Evolutionary conservation across 306 rosid species (phyloP).

Genomic region (Myrica gale): DNA sequence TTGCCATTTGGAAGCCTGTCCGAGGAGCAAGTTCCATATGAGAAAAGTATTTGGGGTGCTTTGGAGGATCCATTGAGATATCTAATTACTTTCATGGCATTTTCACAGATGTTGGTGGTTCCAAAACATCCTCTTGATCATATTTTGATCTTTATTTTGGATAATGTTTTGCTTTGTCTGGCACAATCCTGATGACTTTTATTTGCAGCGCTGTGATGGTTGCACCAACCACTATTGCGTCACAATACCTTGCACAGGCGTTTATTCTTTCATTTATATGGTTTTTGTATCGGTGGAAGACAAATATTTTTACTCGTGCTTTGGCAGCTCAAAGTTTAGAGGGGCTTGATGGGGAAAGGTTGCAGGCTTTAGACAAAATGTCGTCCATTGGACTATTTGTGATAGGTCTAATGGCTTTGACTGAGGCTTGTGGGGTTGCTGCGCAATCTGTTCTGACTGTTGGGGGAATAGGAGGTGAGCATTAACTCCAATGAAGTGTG

Average conservation of each 20-base stretch:
- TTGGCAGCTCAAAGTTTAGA: slow-evolving; percentile 37
- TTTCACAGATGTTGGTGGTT: slow-evolving; percentile 76
- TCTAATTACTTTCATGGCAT: slow-evolving; percentile 72
- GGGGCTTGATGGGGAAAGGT: slow-evolving; percentile 64
- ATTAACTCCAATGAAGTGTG: not conserved
- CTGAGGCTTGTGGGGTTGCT: slow-evolving; percentile 96
- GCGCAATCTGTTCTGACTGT: slow-evolving; percentile 83
- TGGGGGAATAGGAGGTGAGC: slow-evolving; percentile 93
- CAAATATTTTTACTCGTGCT: slow-evolving; percentile 55
- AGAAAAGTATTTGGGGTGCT: slow-evolving; percentile 91
- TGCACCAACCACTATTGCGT: slow-evolving; percentile 79
- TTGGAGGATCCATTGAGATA: slow-evolving; percentile 87
- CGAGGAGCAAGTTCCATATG: slow-evolving; percentile 57
- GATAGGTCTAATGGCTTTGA: slow-evolving; percentile 82
- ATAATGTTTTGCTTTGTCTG: slow-evolving; percentile 18
- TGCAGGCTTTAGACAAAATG: slow-evolving; percentile 68
- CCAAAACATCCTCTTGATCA: slow-evolving; percentile 12
- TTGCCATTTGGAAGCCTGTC: slow-evolving; percentile 40
- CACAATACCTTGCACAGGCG: slow-evolving; percentile 59
- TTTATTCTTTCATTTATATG: slow-evolving; percentile 76
- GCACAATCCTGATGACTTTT: slow-evolving; percentile 31
- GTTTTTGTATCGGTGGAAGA: slow-evolving; percentile 88
- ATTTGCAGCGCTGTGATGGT: slow-evolving; percentile 74
- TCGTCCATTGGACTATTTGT: slow-evolving; percentile 77
- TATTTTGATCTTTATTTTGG: slow-evolving; percentile 12